A percentile compares a stretch with the other conserved stretches of the same genome.
Evolutionary conservation across 352 stramenopile species (phyloP).

Genomic region (Phytopythium litorale): DNA sequence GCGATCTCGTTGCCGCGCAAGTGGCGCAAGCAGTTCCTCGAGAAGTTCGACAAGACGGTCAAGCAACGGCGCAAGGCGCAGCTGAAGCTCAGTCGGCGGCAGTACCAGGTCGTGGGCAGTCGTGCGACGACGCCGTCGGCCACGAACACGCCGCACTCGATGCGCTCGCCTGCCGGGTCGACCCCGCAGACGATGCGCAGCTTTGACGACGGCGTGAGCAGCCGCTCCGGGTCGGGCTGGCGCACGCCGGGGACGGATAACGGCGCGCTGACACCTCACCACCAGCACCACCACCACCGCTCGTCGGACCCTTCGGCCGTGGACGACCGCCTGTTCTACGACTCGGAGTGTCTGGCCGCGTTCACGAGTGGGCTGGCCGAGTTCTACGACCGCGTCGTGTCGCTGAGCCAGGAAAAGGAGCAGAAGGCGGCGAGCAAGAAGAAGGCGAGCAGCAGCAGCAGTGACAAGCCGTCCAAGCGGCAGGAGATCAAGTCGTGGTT

Average conservation of each 20-base stretch:
- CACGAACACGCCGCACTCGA: conserved; percentile 16
- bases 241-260: conserved; percentile 4
- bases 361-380: conserved; percentile 61
- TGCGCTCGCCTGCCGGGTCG: conserved; percentile 27
- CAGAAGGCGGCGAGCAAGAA: conserved; percentile 54
- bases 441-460: conserved; percentile 37
- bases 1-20: conserved; percentile 66
- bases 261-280: conserved; percentile 1
- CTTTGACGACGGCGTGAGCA: conserved; percentile 38
- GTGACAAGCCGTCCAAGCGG: conserved; percentile 55
- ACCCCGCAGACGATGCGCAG: conserved; percentile 29
- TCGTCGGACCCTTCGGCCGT: conserved; percentile 18
- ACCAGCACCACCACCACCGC: background rate
- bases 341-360: conserved; percentile 43
- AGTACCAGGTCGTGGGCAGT: conserved; percentile 23
- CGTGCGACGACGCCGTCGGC: conserved; percentile 34
- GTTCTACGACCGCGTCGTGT: conserved; percentile 59
- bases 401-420: conserved; percentile 53
- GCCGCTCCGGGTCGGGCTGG: conserved; percentile 37
- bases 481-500: conserved; percentile 87
- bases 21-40: conserved; percentile 70
- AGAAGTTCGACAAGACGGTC: conserved; percentile 64
- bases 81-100: conserved; percentile 36
- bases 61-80: conserved; percentile 62
- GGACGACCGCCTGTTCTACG: conserved; percentile 61